Base-by-base conservation (phyloP, 1,284 basidiomycete species). In the Ustilago shanxiensis region DNA sequence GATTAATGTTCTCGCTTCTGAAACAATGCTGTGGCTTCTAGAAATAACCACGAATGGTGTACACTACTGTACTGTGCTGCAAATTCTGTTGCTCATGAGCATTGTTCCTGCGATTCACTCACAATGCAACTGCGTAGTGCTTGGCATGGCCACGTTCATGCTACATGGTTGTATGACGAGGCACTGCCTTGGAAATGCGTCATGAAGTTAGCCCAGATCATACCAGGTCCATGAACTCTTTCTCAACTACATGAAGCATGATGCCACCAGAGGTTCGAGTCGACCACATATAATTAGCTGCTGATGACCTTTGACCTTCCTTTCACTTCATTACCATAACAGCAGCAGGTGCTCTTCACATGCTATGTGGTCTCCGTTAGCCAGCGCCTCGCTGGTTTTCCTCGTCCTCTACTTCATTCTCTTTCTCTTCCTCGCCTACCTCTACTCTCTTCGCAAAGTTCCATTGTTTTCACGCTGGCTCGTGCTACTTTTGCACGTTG, bases 401-500 rank as follows among this genome's bases (percentile, higher is more conserved):
- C 60, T 68, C 39, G 28, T 72, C 29, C 65, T 77, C 57, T 72
- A 72, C 44, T n/a, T 51, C 3, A 9, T 53, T 35, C 54, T 72
- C 24, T 66, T 67, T 31, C 16, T 33, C 47, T 11, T 51, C 31
- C 31, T 67, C 14, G 29, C 31, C 20, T 18, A 39, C 2, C 55
- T 62, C 4, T 56, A 63, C 26, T 7, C 24, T 10, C 28, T 52
- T 5, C 55, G 45, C 37, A 70, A 45, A 9, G 66, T 53, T 18
- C 57, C 56, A 13, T 52, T 41, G 53, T 47, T 51, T 18, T 62
- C 59, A 6, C 59, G 76, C 18, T 80, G 72, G 70, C 44, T 66
- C 2, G 31, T 78, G 22, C 41, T 80, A 22, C 62, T 68, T 26
- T 54, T 79, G 54, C 78, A 80, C 54, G 76, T 80, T 10, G 24